Evolutionary conservation across 148 eudicot genomes (phyloP).

Genomic region (Vaccinium myrtillus): DNA sequence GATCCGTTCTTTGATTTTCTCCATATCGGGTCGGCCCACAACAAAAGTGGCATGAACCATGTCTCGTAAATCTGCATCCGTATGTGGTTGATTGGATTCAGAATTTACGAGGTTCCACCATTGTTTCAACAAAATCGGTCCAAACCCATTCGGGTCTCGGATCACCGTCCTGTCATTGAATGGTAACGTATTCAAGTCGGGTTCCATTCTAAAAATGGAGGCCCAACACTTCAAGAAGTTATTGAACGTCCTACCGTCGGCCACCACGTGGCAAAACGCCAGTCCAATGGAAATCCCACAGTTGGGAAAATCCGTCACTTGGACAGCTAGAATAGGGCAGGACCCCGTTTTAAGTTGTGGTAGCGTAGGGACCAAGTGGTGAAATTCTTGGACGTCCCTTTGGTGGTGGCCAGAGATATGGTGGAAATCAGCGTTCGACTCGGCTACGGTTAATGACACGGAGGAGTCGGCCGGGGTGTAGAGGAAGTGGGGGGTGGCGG

Average conservation of each 20-base stretch:
- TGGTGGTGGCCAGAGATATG: slow-evolving; percentile 26
- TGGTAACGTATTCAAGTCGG: not conserved
- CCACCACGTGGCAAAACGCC: slow-evolving; percentile 34
- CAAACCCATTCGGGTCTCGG: slow-evolving; percentile 29
- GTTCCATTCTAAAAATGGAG: slow-evolving; percentile 20
- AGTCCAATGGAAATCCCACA: slow-evolving; percentile 51
- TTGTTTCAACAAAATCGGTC: slow-evolving; percentile 25
- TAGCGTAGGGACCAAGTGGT: slow-evolving; percentile 36
- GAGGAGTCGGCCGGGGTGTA: slow-evolving; percentile 28
- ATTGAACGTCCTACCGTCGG: slow-evolving; percentile 46
- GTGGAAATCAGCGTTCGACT: slow-evolving; percentile 27
- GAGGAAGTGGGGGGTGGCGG: slow-evolving; percentile 20
- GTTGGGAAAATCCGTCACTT: slow-evolving; percentile 49
- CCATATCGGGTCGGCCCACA: slow-evolving; percentile 34
- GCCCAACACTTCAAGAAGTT: slow-evolving; percentile 54
- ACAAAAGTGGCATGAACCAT: slow-evolving; percentile 44
- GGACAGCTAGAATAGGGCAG: slow-evolving; percentile 38
- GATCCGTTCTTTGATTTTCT: slow-evolving; percentile 30
- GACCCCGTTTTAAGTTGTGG: not conserved
- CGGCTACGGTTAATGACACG: slow-evolving; percentile 35
- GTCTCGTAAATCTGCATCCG: not conserved
- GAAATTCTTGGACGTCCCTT: slow-evolving; percentile 26
- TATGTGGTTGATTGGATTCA: too few species aligned
- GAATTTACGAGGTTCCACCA: slow-evolving; percentile 6
- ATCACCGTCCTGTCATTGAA: slow-evolving; percentile 42